phyloP scores from a whole-genome alignment of 129 eudicot genomes.

The Lactuca saligna region DNA sequence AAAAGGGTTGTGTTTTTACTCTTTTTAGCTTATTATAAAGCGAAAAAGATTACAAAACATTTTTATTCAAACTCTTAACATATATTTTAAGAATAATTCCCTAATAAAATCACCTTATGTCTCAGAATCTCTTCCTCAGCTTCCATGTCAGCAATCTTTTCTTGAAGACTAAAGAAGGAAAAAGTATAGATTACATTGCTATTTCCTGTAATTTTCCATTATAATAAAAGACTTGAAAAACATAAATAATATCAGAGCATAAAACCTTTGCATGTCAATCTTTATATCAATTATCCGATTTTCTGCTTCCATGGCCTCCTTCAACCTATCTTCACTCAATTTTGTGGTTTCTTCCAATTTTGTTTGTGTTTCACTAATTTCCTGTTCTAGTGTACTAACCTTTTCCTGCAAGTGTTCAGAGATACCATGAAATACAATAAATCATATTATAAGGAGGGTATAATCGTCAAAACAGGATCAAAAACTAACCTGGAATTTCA shows the following conservation, averaged over 20 bases:
- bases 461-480: not conserved
- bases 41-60: constrained; percentile 3
- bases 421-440: constrained; percentile 18
- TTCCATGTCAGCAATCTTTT: constrained; percentile 69
- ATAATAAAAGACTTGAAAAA: too few relatives aligned
- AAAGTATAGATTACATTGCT: not conserved
- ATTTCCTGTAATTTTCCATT: too few relatives aligned
- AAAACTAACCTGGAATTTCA: constrained; percentile 61
- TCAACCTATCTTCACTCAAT: constrained; percentile 62
- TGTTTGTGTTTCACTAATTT: constrained; percentile 57
- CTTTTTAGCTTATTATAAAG: constrained; percentile 17
- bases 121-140: constrained; percentile 56
- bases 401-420: constrained; percentile 42
- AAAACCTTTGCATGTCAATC: constrained; percentile 71
- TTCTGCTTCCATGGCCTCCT: constrained; percentile 70
- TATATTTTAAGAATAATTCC: not conserved
- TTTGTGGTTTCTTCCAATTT: constrained; percentile 61
- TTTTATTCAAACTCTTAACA: not conserved
- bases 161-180: constrained; percentile 59
- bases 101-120: constrained; percentile 46
- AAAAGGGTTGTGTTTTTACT: constrained; percentile 12
- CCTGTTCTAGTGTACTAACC: constrained; percentile 59
- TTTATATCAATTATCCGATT: constrained; percentile 65
- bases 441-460: constrained; percentile 1
- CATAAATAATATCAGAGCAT: constrained; percentile 1